Conservation (phyloP, 164 flowering plant species). For the Magnolia changhungtana region DNA sequence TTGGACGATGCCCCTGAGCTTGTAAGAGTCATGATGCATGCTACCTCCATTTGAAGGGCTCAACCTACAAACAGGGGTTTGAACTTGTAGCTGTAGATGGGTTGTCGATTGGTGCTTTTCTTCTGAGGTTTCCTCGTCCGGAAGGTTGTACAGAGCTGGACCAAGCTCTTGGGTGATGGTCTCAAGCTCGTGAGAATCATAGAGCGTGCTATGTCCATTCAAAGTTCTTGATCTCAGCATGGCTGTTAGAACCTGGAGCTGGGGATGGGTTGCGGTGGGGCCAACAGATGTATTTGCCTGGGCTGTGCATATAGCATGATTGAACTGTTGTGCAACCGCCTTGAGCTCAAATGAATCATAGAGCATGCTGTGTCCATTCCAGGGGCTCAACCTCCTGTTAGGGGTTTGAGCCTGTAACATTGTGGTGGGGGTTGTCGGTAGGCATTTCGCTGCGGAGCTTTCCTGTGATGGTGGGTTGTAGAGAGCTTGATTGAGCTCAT, state of each 20-base stretch:
- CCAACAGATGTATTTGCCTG: slow-evolving; percentile 8
- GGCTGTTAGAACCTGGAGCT: neutral
- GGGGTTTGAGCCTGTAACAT: slow-evolving; percentile 19
- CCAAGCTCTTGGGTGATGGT: neutral
- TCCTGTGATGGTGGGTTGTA: neutral
- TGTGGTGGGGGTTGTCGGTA: neutral
- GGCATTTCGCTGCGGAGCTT: neutral
- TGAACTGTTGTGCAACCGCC: slow-evolving; percentile 44
- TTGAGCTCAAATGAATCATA: slow-evolving; percentile 47
- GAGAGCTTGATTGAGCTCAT: neutral
- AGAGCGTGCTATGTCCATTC: neutral
- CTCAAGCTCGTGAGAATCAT: neutral
- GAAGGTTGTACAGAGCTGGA: neutral
- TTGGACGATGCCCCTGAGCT: neutral
- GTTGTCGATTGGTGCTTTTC: neutral
- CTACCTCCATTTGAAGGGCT: neutral
- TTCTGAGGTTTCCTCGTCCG: neutral
- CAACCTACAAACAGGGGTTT: neutral
- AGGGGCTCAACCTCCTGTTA: slow-evolving; percentile 32
- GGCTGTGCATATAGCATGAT: slow-evolving; percentile 32
- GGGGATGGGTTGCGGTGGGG: neutral
- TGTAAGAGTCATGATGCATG: neutral
- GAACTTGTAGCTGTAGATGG: neutral
- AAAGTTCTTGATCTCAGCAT: neutral
- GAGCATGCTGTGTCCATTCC: slow-evolving; percentile 39